Base-by-base conservation (phyloP, 1,284 basidiomycete genomes). In the Apiotrichum gamsii region DNA sequence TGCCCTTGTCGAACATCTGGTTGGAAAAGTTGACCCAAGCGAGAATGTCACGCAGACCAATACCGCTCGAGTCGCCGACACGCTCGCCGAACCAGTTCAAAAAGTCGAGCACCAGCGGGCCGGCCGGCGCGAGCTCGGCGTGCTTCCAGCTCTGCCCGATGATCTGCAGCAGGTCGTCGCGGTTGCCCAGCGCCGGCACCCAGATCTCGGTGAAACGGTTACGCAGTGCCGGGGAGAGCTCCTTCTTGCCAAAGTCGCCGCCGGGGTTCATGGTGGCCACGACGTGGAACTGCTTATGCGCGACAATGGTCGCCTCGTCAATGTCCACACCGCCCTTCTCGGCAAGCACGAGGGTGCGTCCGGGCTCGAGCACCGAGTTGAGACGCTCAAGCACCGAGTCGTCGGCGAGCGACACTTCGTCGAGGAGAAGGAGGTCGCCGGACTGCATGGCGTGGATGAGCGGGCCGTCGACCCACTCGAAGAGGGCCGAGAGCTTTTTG, bases 141-240 rank as follows among this genome's bases (percentile, higher is more conserved):
- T 80, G 69, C 41, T 75, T 74, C 88, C 90, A 95, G 15, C 83
- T 78, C 45, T 76, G 80, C 15, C 77, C 73, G 43, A 97, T 77
- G 59, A 99, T 96, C 60, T 87, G 78, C 47, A 82, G 75, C 20
- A 95, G 74, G 67, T 98, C 95, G 5, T 67, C 67, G 23, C 83
- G 78, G 51, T 84, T 78, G 49, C 89, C 82, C 32, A 98, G 81
- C 13, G 85, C 77, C 3, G 95, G 94, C 0, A 99, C 95, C 93
- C 93, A 99, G 35, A 99, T 95, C 68, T 99, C 95, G 10, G 95
- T 99, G 74, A 99, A 99, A 14, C 95, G 84, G 73, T 99, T 99
- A 21, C 95, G 82, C 37, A 99, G 77, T 0, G 95, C 95, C 23
- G 94, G 94, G 1, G 93, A 97, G 4, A 99, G 77, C 67, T 99